Percentiles rank a stretch among this genome's conserved stretches.
These are phyloP conservation scores for Coffea humblotiana DNA, from an alignment of 305 asterid genomes.

Conservation along the genomic window DNA sequence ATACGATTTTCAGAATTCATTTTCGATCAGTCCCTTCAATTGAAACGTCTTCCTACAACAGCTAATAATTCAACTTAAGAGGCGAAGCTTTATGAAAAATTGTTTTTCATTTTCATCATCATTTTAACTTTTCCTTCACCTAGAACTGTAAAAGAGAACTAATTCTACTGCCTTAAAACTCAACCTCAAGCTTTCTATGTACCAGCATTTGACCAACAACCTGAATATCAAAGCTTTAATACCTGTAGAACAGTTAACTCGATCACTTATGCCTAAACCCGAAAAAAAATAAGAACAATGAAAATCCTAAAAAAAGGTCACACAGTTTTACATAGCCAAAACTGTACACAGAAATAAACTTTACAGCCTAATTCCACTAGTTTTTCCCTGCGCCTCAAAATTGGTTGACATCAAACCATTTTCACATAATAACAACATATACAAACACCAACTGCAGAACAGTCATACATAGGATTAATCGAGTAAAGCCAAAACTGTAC, in stretches of 20 bases:
- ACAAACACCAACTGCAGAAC: background rate
- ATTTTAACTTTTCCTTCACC: background rate
- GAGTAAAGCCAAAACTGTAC: background rate
- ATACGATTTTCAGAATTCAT: background rate
- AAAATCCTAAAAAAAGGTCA: background rate
- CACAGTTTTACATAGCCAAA: background rate
- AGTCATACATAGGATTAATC: background rate
- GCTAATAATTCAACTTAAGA: background rate
- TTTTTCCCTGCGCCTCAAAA: background rate
- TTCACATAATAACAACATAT: background rate
- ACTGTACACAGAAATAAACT: background rate
- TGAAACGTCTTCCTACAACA: no score
- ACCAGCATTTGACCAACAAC: background rate
- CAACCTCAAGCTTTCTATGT: background rate
- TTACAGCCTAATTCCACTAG: background rate
- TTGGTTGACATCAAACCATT: no score
- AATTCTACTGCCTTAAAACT: background rate
- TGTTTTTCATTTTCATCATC: no score
- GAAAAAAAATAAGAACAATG: background rate
- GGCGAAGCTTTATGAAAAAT: background rate
- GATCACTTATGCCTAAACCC: background rate
- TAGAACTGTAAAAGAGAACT: background rate
- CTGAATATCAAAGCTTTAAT: background rate
- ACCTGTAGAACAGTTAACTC: background rate
- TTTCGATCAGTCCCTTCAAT: background rate